Percentiles rank a stretch among this genome's conserved stretches.
phyloP scores from a whole-genome alignment of 1,139 yeast species.

The Candida sp. region DNA sequence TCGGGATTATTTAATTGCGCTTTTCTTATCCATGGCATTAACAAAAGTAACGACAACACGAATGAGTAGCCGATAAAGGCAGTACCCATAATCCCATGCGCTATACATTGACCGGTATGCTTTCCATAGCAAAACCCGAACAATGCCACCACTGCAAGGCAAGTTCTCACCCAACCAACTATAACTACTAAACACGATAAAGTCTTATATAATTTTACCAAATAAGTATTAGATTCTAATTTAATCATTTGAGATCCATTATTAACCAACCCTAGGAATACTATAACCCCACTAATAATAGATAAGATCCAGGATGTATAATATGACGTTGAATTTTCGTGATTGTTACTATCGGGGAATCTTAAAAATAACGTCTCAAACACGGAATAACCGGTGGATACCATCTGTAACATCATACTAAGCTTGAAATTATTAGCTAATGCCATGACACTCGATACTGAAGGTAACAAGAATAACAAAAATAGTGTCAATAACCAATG shows the following conservation, averaged over 20 bases:
- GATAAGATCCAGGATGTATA: slow-evolving; percentile 65
- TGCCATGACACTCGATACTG: slow-evolving; percentile 50
- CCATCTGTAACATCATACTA: slow-evolving; percentile 45
- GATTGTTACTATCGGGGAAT: slow-evolving; percentile 61
- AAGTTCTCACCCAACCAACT: slow-evolving; percentile 67
- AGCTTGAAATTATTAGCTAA: slow-evolving; percentile 49
- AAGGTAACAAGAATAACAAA: slow-evolving; percentile 49
- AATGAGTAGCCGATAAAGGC: slow-evolving; percentile 81
- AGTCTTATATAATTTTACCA: slow-evolving; percentile 36
- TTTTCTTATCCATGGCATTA: slow-evolving; percentile 65
- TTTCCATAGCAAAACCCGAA: slow-evolving; percentile 73
- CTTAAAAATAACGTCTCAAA: slow-evolving; percentile 54
- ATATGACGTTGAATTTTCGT: slow-evolving; percentile 62
- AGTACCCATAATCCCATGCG: slow-evolving; percentile 96
- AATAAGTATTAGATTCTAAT: slow-evolving; percentile 8
- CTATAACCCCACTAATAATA: slow-evolving; percentile 40
- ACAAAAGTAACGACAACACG: slow-evolving; percentile 59
- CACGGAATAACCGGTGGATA: slow-evolving; percentile 47
- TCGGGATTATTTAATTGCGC: slow-evolving; percentile 18
- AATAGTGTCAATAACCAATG: slow-evolving; percentile 59
- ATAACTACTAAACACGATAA: slow-evolving; percentile 44
- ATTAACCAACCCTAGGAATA: slow-evolving; percentile 52
- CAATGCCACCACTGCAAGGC: slow-evolving; percentile 79
- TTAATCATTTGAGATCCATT: slow-evolving; percentile 50
- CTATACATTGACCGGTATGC: slow-evolving; percentile 90